A percentile compares a stretch with the other conserved stretches of the same genome.
These are phyloP conservation scores for Salvia hispanica DNA, from an alignment of 257 asterid species.

Conservation along the genomic window DNA sequence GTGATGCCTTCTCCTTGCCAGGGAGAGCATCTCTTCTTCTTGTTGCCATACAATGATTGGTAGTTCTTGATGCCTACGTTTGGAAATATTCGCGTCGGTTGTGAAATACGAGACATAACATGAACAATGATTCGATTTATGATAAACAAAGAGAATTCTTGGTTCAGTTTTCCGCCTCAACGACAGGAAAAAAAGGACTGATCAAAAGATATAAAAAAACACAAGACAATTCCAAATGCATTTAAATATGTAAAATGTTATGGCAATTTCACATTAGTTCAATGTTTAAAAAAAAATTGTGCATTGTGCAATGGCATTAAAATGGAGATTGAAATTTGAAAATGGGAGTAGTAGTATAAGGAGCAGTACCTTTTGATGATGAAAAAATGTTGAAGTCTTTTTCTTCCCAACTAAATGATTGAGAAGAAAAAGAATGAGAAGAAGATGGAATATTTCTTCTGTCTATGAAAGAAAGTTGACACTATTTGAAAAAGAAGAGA, in stretches of 20 bases:
- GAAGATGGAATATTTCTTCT: constrained; percentile 26
- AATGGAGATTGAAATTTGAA: neutral
- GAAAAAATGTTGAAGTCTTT: constrained; percentile 32
- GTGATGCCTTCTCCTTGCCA: constrained; percentile 48
- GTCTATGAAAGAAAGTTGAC: constrained; percentile 22
- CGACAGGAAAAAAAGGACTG: too few species aligned
- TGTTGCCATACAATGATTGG: constrained; percentile 57
- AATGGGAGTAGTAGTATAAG: neutral
- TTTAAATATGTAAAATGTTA: neutral
- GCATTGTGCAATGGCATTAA: neutral
- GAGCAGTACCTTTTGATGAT: constrained; percentile 35
- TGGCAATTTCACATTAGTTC: neutral
- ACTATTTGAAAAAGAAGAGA: constrained; percentile 23
- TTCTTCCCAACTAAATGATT: constrained; percentile 34
- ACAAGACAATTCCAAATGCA: neutral
- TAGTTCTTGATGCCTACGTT: constrained; percentile 32
- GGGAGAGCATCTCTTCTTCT: constrained; percentile 45
- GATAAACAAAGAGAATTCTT: too few species aligned
- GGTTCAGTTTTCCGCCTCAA: too few species aligned
- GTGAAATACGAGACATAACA: neutral
- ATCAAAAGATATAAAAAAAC: neutral
- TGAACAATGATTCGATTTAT: too few species aligned
- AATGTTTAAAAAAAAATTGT: neutral
- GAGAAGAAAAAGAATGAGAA: constrained; percentile 31
- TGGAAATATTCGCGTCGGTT: neutral